phyloP scores from a whole-genome alignment of 176 grass and related monocot genomes.

The Poa annua region DNA sequence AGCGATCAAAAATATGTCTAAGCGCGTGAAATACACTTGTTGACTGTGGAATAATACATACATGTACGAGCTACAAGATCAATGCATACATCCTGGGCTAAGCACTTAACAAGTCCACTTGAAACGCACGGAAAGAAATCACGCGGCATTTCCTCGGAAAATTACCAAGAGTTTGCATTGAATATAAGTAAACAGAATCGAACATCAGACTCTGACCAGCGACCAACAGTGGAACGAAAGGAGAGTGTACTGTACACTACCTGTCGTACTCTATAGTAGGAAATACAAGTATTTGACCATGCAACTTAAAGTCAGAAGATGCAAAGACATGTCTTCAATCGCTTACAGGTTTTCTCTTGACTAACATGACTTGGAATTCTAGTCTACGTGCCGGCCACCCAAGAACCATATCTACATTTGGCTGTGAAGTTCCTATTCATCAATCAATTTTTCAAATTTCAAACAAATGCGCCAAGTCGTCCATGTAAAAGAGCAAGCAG shows the following conservation, averaged over 20 bases:
- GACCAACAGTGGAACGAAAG: neutral
- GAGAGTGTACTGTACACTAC: neutral
- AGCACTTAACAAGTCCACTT: neutral
- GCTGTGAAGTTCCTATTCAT: conserved; percentile 1
- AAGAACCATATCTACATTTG: neutral
- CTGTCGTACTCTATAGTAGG: conserved; percentile 14
- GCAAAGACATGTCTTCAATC: no score
- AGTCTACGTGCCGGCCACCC: neutral
- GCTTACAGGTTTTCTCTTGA: neutral
- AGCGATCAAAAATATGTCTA: neutral
- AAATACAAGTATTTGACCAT: conserved; percentile 26
- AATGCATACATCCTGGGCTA: neutral
- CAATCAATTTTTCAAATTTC: neutral
- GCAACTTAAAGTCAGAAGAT: no score
- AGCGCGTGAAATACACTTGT: neutral
- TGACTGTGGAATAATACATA: neutral
- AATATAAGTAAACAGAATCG: neutral
- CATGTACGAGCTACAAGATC: neutral
- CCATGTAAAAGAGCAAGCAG: conserved; percentile 38
- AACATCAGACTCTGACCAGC: conserved; percentile 10
- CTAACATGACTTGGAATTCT: neutral
- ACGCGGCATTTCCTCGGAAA: conserved; percentile 14
- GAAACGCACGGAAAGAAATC: neutral
- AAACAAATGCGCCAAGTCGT: conserved; percentile 18
- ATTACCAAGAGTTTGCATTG: conserved; percentile 15